phyloP scores from a whole-genome alignment of 345 rosid genomes.

The Lepidium sativum region DNA sequence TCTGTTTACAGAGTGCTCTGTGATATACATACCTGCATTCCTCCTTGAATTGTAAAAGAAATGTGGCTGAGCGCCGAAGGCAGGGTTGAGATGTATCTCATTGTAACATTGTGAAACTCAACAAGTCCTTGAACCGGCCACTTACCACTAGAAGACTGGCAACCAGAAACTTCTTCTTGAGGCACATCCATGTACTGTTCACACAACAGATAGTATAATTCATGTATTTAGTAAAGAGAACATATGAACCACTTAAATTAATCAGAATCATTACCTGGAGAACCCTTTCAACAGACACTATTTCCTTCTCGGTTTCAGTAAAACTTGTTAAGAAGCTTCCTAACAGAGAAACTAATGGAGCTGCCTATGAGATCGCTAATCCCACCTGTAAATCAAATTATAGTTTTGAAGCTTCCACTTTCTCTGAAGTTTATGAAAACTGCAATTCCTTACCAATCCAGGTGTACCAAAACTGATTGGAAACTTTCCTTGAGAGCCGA shows the following conservation, averaged over 20 bases:
- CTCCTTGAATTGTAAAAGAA: constrained; percentile 56
- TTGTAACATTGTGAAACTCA: constrained; percentile 64
- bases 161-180: constrained; percentile 59
- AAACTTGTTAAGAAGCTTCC: constrained; percentile 88
- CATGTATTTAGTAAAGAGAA: constrained; percentile 6
- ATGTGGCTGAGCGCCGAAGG: constrained; percentile 60
- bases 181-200: constrained; percentile 81
- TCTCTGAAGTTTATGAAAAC: neutral
- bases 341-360: constrained; percentile 74
- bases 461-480: constrained; percentile 74
- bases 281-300: constrained; percentile 88
- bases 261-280: constrained; percentile 48
- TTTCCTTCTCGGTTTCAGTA: constrained; percentile 93
- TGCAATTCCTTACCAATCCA: constrained; percentile 58
- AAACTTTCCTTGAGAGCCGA: constrained; percentile 56
- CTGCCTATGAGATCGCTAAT: constrained; percentile 84
- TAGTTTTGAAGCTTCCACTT: neutral
- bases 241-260: neutral
- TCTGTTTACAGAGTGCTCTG: neutral
- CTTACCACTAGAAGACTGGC: constrained; percentile 33
- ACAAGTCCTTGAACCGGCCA: constrained; percentile 76
- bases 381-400: constrained; percentile 51
- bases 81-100: constrained; percentile 67
- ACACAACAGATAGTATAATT: constrained; percentile 3
- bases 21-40: constrained; percentile 45